Evolutionary conservation across 345 rosid species (phyloP), one percentile per base, ranked within the genome.

Genomic region (Litchi chinensis): DNA sequence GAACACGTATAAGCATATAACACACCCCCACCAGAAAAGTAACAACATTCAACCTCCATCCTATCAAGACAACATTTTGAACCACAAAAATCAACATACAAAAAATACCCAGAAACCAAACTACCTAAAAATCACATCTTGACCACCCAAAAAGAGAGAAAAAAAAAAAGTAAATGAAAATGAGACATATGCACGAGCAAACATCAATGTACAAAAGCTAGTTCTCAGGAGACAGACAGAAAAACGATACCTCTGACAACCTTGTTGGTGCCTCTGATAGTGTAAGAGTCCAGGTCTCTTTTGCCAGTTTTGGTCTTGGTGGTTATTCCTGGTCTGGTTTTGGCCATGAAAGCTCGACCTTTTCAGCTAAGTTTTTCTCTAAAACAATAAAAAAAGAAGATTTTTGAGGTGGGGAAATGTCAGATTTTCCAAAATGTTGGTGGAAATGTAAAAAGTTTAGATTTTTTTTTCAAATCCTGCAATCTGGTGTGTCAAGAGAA

Each of bases 181-280:
- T 10, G 73, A 9, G 62, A 43, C 15, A 54, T 22, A 71, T 37
- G 26, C 37, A 44, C 50, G 11, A 15, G 60, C 28, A 71, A 52
- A 4, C 18, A 68, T 10, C 32, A 50, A 71, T 68, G 41, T 40
- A 50, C 41, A 21, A 59, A 65, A 65, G 63, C 37, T 22, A 32
- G 16, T 19, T 65, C 52, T 18, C 65, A 65, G 46, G 22, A 46
- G 19, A 46, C 60, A 24, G 60, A 46, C 52, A 46, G 52, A 46
- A 0, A 46, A 46, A 46, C 52, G 5, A 46, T 77, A 92, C 97
- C 90, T 91, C 70, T 79, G 67, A 92, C 91, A 66, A 91, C 74
- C 86, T 91, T 92, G 85, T 68, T 89, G 81, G 94, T 89, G 85
- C 93, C 93, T 69, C 79, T 81, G 83, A 92, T 87, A 60, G 92